Evolutionary conservation across 805 yeast species (phyloP).

Genomic region (Wickerhamomyces ciferrii): DNA sequence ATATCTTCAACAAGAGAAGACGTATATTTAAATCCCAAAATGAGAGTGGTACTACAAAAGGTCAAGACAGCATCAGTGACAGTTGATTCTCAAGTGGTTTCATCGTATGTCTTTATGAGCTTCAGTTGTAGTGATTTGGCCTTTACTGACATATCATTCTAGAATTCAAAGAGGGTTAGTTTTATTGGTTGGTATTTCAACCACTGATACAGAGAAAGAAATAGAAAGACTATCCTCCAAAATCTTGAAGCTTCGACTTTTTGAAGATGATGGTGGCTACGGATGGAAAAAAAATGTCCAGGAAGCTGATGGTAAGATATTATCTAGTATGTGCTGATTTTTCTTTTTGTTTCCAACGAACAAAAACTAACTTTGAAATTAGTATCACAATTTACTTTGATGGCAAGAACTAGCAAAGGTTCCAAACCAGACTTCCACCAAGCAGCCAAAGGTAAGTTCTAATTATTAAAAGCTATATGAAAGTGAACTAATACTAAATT

Average conservation of each 20-base stretch:
- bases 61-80: conserved; percentile 87
- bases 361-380: no score
- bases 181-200: conserved; percentile 80
- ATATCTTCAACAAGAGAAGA: no score
- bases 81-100: conserved; percentile 65
- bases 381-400: conserved; percentile 89
- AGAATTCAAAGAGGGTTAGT: conserved; percentile 68
- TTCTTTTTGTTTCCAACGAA: no score
- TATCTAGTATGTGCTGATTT: conserved; percentile 55
- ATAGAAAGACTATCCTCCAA: conserved; percentile 65
- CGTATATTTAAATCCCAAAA: no score
- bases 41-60: conserved; percentile 89
- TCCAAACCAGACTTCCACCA: conserved; percentile 92
- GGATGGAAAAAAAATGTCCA: conserved; percentile 74
- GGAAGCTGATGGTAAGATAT: conserved; percentile 62
- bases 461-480: conserved; percentile 1
- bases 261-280: conserved; percentile 65
- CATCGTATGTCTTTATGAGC: conserved; percentile 39
- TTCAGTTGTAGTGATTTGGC: background rate
- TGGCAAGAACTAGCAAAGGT: conserved; percentile 84
- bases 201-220: conserved; percentile 72
- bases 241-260: conserved; percentile 58
- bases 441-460: conserved; percentile 80
- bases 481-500: no score
- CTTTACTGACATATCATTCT: background rate